These are phyloP conservation scores for Sporobolomyces phaffii DNA, from an alignment of 768 basidiomycete genomes.

Conservation along the genomic window DNA sequence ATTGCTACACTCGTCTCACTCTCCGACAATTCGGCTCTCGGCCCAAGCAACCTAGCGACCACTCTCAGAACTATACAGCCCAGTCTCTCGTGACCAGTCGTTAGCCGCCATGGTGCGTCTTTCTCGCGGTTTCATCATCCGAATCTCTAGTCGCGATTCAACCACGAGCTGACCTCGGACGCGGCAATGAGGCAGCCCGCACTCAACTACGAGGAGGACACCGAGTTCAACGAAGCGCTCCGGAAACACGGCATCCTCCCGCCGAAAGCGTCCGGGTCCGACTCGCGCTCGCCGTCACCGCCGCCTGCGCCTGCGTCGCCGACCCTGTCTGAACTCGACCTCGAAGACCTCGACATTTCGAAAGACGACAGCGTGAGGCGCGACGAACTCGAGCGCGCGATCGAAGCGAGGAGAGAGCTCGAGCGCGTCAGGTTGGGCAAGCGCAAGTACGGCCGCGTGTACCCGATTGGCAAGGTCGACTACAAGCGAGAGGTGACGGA, in stretches of 20 bases:
- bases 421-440: conserved; percentile 56
- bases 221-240: conserved; percentile 48
- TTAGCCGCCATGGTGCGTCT: not conserved
- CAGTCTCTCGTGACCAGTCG: too few relatives aligned
- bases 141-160: too few relatives aligned
- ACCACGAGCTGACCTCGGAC: too few relatives aligned
- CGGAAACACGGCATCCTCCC: conserved; percentile 51
- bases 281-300: conserved; percentile 29
- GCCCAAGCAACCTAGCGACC: too few relatives aligned
- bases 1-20: too few relatives aligned
- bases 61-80: too few relatives aligned
- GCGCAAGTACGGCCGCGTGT: conserved; percentile 70
- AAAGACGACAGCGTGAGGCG: conserved; percentile 37
- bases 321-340: conserved; percentile 36
- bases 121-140: not conserved
- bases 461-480: conserved; percentile 80
- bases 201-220: conserved; percentile 41
- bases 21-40: too few relatives aligned
- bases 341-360: conserved; percentile 39
- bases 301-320: conserved; percentile 17
- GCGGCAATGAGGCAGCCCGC: conserved; percentile 3
- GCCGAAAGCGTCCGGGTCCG: conserved; percentile 39
- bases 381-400: conserved; percentile 57
- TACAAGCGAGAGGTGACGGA: conserved; percentile 94
- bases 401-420: conserved; percentile 61